phyloP scores from a whole-genome alignment of 2,329 filamentous ascomycete species.

The Neodidymelliopsis sp. region DNA sequence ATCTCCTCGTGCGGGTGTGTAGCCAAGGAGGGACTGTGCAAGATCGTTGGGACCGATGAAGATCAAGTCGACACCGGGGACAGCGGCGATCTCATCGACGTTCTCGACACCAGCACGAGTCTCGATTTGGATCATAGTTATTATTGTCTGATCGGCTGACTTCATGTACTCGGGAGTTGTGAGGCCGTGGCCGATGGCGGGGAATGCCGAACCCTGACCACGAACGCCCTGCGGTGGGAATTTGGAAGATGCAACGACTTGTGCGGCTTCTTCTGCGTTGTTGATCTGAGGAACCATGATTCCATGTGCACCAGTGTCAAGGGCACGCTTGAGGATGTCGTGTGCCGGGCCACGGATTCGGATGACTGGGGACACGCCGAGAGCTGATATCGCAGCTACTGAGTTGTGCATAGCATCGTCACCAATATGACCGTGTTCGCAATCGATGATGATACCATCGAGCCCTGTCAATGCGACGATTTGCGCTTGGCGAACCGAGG shows the following conservation, averaged over 20 bases:
- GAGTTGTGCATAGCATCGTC: constrained; percentile 66
- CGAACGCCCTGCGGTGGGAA: constrained; percentile 64
- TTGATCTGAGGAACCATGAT: constrained; percentile 65
- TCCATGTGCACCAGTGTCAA: constrained; percentile 66
- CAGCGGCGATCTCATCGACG: constrained; percentile 67
- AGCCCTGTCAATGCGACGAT: constrained; percentile 68
- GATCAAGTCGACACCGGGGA: constrained; percentile 67
- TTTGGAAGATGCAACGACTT: constrained; percentile 60
- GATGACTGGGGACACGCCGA: constrained; percentile 63
- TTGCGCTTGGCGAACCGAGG: constrained; percentile 58
- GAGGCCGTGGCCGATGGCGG: constrained; percentile 55
- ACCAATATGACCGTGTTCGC: constrained; percentile 64
- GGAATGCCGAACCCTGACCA: constrained; percentile 65
- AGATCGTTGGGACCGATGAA: constrained; percentile 73
- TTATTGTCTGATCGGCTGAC: constrained; percentile 63
- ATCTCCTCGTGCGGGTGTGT: constrained; percentile 62
- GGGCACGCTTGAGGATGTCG: constrained; percentile 62
- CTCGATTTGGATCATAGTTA: constrained; percentile 74
- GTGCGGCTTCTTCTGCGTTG: constrained; percentile 55
- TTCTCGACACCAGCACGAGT: constrained; percentile 67
- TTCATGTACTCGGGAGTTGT: constrained; percentile 64
- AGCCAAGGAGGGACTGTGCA: constrained; percentile 62
- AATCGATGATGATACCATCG: constrained; percentile 72
- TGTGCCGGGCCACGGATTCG: constrained; percentile 59
- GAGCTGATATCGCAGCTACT: constrained; percentile 63